phyloP scores from a whole-genome alignment of 257 asterid species.

The Plantago elongata region DNA sequence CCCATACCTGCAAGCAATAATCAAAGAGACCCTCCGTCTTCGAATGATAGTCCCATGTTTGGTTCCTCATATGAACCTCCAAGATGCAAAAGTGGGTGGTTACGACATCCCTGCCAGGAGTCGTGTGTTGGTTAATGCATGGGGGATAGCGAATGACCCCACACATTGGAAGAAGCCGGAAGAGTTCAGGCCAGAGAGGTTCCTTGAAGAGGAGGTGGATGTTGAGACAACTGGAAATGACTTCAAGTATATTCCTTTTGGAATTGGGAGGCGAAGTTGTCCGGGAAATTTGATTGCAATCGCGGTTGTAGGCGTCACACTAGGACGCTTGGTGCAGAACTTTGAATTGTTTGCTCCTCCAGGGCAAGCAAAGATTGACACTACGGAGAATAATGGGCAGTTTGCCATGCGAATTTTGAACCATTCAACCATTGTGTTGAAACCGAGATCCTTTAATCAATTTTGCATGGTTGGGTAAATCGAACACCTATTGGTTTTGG shows the following conservation, averaged over 20 bases:
- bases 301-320: conserved; percentile 60
- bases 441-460: conserved; percentile 24
- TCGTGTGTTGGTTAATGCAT: conserved; percentile 65
- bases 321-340: conserved; percentile 72
- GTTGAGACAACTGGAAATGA: conserved; percentile 72
- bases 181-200: conserved; percentile 65
- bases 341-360: conserved; percentile 72
- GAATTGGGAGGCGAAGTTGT: conserved; percentile 74
- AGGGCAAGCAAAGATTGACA: conserved; percentile 49
- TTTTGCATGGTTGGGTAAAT: no score
- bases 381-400: conserved; percentile 60
- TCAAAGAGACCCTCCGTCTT: conserved; percentile 66
- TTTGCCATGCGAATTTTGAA: conserved; percentile 63
- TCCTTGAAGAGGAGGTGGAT: conserved; percentile 65
- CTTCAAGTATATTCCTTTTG: conserved; percentile 56
- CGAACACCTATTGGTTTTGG: no score
- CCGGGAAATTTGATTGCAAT: conserved; percentile 66
- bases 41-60: conserved; percentile 65
- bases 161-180: conserved; percentile 58
- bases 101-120: conserved; percentile 69
- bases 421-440: conserved; percentile 67
- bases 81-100: conserved; percentile 56
- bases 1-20: conserved; percentile 71
- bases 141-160: conserved; percentile 68
- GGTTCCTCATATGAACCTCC: conserved; percentile 76